phyloP scores from a whole-genome alignment of 495 filamentous ascomycete genomes.

The Lasiosphaeriaceae sp. region DNA sequence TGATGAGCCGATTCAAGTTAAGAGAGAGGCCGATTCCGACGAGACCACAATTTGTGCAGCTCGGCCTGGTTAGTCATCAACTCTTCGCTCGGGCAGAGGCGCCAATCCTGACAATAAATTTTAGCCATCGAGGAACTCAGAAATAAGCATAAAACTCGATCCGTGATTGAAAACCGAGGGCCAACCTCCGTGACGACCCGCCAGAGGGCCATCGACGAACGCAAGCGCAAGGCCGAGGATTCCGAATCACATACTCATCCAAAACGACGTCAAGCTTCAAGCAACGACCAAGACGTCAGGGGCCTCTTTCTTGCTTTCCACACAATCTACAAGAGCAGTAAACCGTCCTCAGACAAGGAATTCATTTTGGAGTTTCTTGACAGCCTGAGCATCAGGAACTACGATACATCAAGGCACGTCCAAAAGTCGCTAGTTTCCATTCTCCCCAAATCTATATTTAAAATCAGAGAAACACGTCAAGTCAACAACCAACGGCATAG shows the following conservation, averaged over 20 bases:
- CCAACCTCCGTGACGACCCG: background rate
- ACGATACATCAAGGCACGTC: slow-evolving; percentile 17
- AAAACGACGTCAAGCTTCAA: background rate
- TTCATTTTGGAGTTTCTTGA: slow-evolving; percentile 27
- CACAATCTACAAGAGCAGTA: slow-evolving; percentile 14
- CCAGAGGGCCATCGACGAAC: background rate
- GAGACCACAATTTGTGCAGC: background rate
- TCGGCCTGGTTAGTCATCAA: background rate
- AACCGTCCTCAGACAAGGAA: slow-evolving; percentile 16
- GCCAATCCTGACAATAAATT: background rate
- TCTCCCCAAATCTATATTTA: slow-evolving; percentile 13
- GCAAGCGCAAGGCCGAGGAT: slow-evolving; percentile 4
- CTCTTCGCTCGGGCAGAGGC: background rate
- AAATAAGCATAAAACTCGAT: background rate
- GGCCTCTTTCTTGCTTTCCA: slow-evolving; percentile 16
- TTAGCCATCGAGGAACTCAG: background rate
- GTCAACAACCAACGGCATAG: background rate
- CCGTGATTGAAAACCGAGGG: background rate
- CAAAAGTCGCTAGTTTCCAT: slow-evolving; percentile 16
- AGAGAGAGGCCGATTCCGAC: background rate
- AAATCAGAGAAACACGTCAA: background rate
- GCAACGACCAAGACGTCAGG: slow-evolving; percentile 8
- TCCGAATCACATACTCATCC: background rate
- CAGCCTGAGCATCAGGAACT: slow-evolving; percentile 15
- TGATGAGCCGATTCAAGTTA: no score